Base-by-base conservation (phyloP, 305 asterid genomes). In the Fraxinus nigra region DNA sequence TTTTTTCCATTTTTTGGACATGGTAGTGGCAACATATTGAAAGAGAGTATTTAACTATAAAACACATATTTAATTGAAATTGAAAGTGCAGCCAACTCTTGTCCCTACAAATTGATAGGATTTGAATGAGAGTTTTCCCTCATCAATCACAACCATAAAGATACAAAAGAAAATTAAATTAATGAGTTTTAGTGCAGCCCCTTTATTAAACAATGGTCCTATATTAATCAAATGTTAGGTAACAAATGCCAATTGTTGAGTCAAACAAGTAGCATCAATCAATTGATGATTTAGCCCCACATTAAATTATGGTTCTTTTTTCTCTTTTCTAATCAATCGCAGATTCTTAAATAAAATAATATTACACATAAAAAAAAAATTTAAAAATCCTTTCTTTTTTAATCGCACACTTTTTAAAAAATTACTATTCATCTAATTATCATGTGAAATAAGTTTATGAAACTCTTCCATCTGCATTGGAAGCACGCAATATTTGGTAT, bases 61-160 rank as follows among this genome's bases (percentile, higher is more conserved):
- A 51, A 16, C 6, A 51, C 22, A 13, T 16, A 51, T 3, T 51
- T 16, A 51, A 4, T 51, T 51, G 22, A n/a, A 51, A 16, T 0
- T 43, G 51, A 69, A 28, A 8, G 14, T 18, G 40, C 14, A 43
- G 46, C 70, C 33, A 43, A n/a, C 3, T 2, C 13, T 18, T 38
- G 83, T 56, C 83, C 74, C 63, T 73, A 74, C 79, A 56, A 51
- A 73, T 56, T 56, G 59, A 80, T 48, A 48, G 13, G 13, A 30
- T 61, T 4, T 3, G 26, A 30, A 70, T 79, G 40, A 33, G 61
- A 54, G 76, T 56, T 38, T 35, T 72, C 38, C 65, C 38, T 74
- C 32, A 16, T 74, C 65, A 74, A 18, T 54, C 65, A 80, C 83
- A 54, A 16, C 78, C 74, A 80, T 51, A 24, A 80, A 54, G 9